Evolutionary conservation across 495 filamentous ascomycete species (phyloP).

Genomic region (Xylaria longipes): DNA sequence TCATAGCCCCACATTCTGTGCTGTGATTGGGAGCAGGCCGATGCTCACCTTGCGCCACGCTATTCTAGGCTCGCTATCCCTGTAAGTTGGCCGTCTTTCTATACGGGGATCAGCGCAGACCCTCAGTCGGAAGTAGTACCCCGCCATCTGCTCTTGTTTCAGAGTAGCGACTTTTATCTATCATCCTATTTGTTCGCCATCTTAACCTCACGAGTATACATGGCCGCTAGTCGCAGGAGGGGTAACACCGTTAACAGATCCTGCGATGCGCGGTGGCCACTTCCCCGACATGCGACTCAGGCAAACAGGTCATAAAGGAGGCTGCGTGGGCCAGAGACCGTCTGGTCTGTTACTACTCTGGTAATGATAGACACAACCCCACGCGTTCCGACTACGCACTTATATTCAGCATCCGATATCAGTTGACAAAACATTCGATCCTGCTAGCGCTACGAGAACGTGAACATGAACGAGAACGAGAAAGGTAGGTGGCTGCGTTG

Average conservation of each 20-base stretch:
- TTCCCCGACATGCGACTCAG: neutral
- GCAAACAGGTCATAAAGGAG: neutral
- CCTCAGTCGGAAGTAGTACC: conserved; percentile 17
- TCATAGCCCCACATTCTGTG: conserved; percentile 14
- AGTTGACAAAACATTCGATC: neutral
- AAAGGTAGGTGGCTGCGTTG: neutral
- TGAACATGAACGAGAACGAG: neutral
- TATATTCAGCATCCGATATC: neutral
- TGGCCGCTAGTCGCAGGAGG: conserved; percentile 9
- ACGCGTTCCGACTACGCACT: neutral
- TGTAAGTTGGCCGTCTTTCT: neutral
- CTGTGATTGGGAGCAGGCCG: neutral
- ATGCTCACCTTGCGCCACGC: neutral
- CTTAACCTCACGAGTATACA: neutral
- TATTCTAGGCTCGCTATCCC: conserved; percentile 1
- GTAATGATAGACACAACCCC: conserved; percentile 14
- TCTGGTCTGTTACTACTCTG: neutral
- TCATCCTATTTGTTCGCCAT: conserved; percentile 12
- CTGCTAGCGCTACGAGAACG: neutral
- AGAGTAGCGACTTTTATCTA: conserved; percentile 3
- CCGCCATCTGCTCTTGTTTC: conserved; percentile 26
- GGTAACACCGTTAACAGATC: neutral
- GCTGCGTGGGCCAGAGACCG: neutral
- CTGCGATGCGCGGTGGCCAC: neutral
- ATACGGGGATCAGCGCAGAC: neutral